A percentile compares a stretch with the other conserved stretches of the same genome.
Conservation (phyloP, 2,329 filamentous ascomycete species). For the Zopfia rhizophila region DNA sequence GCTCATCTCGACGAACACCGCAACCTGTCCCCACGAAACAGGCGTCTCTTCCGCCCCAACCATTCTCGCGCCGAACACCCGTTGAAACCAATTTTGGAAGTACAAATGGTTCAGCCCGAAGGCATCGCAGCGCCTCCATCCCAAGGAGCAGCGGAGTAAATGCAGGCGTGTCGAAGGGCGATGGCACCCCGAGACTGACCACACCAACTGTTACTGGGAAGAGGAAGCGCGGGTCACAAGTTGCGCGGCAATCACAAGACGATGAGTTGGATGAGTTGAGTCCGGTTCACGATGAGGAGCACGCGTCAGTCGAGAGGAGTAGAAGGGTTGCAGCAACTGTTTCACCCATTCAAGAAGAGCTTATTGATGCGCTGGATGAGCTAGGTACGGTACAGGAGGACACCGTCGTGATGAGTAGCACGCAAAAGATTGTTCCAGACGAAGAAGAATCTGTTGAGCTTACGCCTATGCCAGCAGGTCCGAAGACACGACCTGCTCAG, state of each 20-base stretch:
- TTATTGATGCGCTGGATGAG: conserved; percentile 35
- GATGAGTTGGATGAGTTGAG: conserved; percentile 48
- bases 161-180: conserved; percentile 11
- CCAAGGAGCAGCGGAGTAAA: conserved; percentile 34
- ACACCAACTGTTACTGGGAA: conserved; percentile 45
- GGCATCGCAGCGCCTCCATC: conserved; percentile 42
- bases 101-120: conserved; percentile 34
- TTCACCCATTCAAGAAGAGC: conserved; percentile 37
- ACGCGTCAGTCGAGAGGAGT: conserved; percentile 40
- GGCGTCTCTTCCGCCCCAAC: conserved; percentile 36
- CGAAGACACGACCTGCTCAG: too few species aligned
- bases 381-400: conserved; percentile 15
- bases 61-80: conserved; percentile 37
- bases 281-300: conserved; percentile 36
- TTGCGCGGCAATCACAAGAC: conserved; percentile 22
- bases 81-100: conserved; percentile 31
- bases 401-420: conserved; percentile 1
- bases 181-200: conserved; percentile 28
- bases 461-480: too few species aligned
- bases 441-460: background rate
- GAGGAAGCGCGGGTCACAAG: conserved; percentile 42
- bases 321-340: conserved; percentile 34
- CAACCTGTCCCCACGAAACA: conserved; percentile 32
- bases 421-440: background rate
- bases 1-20: conserved; percentile 29